Base-by-base conservation (phyloP, 108 stramenopile species). In the Cyclotella baltica region DNA sequence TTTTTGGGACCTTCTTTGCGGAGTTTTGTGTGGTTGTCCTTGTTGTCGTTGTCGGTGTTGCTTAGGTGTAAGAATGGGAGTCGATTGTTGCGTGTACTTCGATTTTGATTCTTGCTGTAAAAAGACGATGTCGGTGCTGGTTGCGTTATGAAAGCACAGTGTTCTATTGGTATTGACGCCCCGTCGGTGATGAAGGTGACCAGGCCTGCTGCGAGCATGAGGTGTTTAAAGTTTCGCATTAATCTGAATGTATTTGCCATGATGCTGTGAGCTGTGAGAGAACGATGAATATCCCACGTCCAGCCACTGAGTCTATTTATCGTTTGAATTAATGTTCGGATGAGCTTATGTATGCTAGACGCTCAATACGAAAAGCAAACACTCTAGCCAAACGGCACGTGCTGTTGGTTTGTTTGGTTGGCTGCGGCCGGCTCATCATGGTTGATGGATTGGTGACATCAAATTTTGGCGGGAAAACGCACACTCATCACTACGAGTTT, bases 1-100 rank as follows among this genome's bases (percentile, higher is more conserved):
- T 70, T 80, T 64, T 63, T 73, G n/a, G 80, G 80, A 40, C 80
- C 80, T 0, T 57, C 67, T 25, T 80, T 63, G 3, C 20, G 22
- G 15, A 20, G 13, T 36, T 63, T 64, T 4, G 4, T 58, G 4
- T 28, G 4, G 57, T 28, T 19, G 57, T 10, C 6, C 30, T 58
- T 8, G 57, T 58, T 43, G 40, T 13, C 10, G 40, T 43, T 43
- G 40, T 6, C 10, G 40, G 6, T 13, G 40, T 43, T 30, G 9
- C 9, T 31, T 4, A 58, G 57, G 18, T 31, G 57, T 18, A 58
- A 53, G 20, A 53, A 13, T 4, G 19, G 52, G 4, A 53, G 52
- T 20, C n/a, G 52, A 53, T 53, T 4, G 20, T 20, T 20, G 4
- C 4, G 11, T 53, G 9, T 15, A 53, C n/a, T 53, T n/a, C 4